Percentiles rank a stretch among this genome's conserved stretches.
These are phyloP conservation scores for Solanum arcanum DNA, from an alignment of 257 asterid genomes.

Conservation along the genomic window DNA sequence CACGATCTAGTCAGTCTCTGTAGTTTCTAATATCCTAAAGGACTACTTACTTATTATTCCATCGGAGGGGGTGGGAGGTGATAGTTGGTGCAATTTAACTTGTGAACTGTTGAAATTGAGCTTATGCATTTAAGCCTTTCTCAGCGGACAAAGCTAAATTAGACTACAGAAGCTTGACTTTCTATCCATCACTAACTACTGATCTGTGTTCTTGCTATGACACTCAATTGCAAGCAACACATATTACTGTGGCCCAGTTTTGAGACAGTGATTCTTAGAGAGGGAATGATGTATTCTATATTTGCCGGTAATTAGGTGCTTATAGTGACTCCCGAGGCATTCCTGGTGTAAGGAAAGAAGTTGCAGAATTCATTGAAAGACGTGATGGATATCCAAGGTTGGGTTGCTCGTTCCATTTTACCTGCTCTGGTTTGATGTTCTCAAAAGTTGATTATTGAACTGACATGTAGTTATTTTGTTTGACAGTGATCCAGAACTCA, in stretches of 20 bases:
- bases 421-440: neutral
- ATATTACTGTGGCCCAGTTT: neutral
- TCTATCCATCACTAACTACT: neutral
- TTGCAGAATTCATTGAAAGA: slow-evolving; percentile 87
- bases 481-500: slow-evolving; percentile 92
- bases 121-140: neutral
- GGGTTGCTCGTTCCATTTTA: neutral
- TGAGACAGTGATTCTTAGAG: neutral
- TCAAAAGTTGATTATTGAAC: slow-evolving; percentile 5
- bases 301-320: slow-evolving; percentile 55
- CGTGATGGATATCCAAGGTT: slow-evolving; percentile 99
- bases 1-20: neutral
- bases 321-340: slow-evolving; percentile 96
- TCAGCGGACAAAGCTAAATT: neutral
- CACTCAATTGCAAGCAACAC: neutral
- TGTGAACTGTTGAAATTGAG: neutral
- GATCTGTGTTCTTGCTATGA: neutral
- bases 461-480: neutral
- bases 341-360: slow-evolving; percentile 94
- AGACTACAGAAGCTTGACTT: neutral
- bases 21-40: neutral
- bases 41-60: neutral
- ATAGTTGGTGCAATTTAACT: neutral
- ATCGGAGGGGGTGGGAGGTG: neutral
- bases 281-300: neutral